Conservation (phyloP, 495 filamentous ascomycete species). For the Glonium stellatum region DNA sequence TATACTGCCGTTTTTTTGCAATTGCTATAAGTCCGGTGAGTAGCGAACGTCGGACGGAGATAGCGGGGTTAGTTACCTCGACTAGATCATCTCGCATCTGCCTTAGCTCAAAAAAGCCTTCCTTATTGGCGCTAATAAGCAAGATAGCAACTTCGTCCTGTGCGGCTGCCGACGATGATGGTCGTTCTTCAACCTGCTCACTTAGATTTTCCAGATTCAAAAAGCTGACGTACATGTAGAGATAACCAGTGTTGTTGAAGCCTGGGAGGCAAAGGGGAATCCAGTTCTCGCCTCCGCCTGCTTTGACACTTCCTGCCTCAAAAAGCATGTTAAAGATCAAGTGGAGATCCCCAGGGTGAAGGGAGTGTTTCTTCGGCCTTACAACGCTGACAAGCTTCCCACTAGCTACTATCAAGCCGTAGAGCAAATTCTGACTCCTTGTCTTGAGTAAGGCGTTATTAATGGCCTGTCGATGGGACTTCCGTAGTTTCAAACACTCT, state of each 20-base stretch:
- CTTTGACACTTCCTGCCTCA: slow-evolving; percentile 79
- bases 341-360: slow-evolving; percentile 92
- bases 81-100: slow-evolving; percentile 78
- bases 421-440: slow-evolving; percentile 68
- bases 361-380: slow-evolving; percentile 85
- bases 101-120: slow-evolving; percentile 84
- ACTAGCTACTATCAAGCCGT: slow-evolving; percentile 91
- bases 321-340: slow-evolving; percentile 99
- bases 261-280: slow-evolving; percentile 92
- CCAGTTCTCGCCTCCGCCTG: slow-evolving; percentile 92
- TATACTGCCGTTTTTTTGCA: slow-evolving; percentile 70
- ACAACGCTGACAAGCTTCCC: slow-evolving; percentile 90
- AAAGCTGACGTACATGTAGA: slow-evolving; percentile 99
- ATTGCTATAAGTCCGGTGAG: slow-evolving; percentile 40
- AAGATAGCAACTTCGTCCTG: slow-evolving; percentile 83
- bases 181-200: slow-evolving; percentile 32
- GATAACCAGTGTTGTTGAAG: slow-evolving; percentile 95
- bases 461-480: slow-evolving; percentile 75
- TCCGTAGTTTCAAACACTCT: slow-evolving; percentile 82
- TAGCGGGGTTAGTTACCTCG: slow-evolving; percentile 39
- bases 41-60: not conserved
- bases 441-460: slow-evolving; percentile 79
- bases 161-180: slow-evolving; percentile 34
- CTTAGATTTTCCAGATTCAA: slow-evolving; percentile 49
- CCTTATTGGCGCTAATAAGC: slow-evolving; percentile 85